Evolutionary conservation across 2,329 filamentous ascomycete genomes (phyloP), one percentile per base, ranked within the genome.

Genomic region (Talaromyces sp.): DNA sequence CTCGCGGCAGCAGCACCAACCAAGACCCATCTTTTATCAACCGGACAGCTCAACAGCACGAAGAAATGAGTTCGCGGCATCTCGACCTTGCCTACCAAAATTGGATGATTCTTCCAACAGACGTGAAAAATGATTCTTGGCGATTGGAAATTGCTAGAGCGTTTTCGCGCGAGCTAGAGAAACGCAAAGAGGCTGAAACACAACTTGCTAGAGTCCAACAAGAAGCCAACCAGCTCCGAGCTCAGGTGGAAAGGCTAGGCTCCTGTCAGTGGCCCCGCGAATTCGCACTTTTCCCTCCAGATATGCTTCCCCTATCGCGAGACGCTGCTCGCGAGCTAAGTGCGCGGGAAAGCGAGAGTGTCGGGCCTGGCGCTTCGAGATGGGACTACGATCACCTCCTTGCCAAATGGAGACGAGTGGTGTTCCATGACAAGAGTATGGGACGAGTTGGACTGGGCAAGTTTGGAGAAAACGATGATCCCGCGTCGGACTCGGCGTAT

Each of bases 11-110:
- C 19, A 65, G 72, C 13, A 66, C 66, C 11, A 60, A 59, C 17
- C 68, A 73, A 65, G 74, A 77, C 55, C 73, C 70, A 52, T 74
- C 64, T 57, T 73, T 72, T 72, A 75, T 74, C 62, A 64, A 80
- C 75, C 68, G 74, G 71, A 73, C 78, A 63, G 89, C 80, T 49
- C 84, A 81, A 65, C 75, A 79, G 30, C 82, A 93, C 57, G 87
- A 92, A 65, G 85, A 86, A 57, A 86, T 89, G 66, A 84, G 93
- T 33, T 80, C 84, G 47, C 83, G 89, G 62, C 93, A 98, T 72
- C 74, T 96, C 6, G 84, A 89, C n/a, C 85, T 88, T 15, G 87
- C 91, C 0, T 96, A 87, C 72, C 82, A 84, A 7, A 88, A 91
- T 49, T 98, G 93, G 93, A 85, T 85, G 57, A 80, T 80, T 1